Base-by-base conservation (phyloP, 371 early-diverging fungal species). In the Batrachochytrium dendrobatidis region DNA sequence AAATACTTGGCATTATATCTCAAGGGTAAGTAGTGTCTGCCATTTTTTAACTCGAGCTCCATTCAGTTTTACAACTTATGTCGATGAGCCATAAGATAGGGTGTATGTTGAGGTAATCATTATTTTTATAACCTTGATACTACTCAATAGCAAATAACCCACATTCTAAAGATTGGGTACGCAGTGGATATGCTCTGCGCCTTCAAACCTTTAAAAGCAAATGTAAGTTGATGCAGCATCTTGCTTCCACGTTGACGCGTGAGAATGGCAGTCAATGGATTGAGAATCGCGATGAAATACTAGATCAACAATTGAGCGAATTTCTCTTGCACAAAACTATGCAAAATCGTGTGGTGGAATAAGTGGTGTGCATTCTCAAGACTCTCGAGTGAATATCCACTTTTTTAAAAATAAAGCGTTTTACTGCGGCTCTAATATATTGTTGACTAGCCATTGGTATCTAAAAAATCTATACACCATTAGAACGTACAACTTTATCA, bases 1-100 rank as follows among this genome's bases (percentile, higher is more conserved):
- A 67, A 75, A 58, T 80, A 63, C 56, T 10, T 80, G 2, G 77
- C 66, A 2, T 32, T 77, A 2, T 72, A 69, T 34, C 58, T 80
- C 22, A 75, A 75, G 74, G 71, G 78, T 75, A 58, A 28, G 53
- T 26, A 18, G 25, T 6, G 51, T 20, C 28, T 20, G 29, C 24
- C 53, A 4, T 12, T 28, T 7, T 50, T 7, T 2, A n/a, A 29
- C 24, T 22, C 8, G 24, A 44, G 5, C 12, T 17, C 25, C 25
- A 25, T 25, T 8, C 18, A 48, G n/a, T 10, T 12, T 26, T 8
- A 20, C 6, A 25, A 30, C 15, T 26, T 35, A 3, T 22, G 26
- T n/a, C 22, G 12, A 48, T 34, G 31, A 2, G n/a, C 1, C 30
- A 22, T 20, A 46, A 20, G 34, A 17, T 18, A 26, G 7, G 8